Conservation (phyloP, 495 filamentous ascomycete genomes). For the Talaromyces trachyspermus region DNA sequence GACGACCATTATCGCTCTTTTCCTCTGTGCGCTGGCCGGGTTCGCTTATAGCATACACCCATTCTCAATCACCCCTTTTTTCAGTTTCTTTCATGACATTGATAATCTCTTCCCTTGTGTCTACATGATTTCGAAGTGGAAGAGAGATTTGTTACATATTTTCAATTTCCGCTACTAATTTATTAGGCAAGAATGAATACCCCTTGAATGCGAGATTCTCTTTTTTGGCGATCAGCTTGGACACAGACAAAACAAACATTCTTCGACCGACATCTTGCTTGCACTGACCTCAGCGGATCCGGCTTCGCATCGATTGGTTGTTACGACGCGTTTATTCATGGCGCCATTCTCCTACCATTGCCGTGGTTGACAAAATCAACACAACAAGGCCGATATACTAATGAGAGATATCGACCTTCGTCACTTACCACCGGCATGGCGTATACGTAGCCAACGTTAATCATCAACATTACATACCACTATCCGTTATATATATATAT, state of each 20-base stretch:
- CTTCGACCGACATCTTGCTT: background rate
- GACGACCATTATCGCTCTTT: constrained; percentile 24
- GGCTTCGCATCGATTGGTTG: no score
- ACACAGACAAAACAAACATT: no score
- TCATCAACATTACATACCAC: background rate
- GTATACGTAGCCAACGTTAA: no score
- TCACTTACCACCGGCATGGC: background rate
- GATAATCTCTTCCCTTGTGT: background rate
- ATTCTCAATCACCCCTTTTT: background rate
- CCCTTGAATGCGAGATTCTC: background rate
- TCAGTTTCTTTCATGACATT: background rate
- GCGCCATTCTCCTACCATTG: no score
- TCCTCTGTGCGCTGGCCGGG: constrained; percentile 28
- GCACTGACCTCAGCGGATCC: no score
- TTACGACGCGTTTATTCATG: no score
- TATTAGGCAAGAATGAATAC: background rate
- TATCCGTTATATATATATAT: no score
- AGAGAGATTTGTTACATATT: background rate
- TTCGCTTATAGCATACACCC: constrained; percentile 45
- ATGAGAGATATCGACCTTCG: background rate
- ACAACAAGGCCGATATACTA: no score
- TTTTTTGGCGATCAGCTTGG: no score
- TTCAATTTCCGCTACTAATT: background rate
- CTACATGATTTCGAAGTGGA: constrained; percentile 3
- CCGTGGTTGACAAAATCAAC: no score